A percentile compares a stretch with the other conserved stretches of the same genome.
Evolutionary conservation across 768 basidiomycete species (phyloP).

Genomic region (Pisolithus marmoratus): DNA sequence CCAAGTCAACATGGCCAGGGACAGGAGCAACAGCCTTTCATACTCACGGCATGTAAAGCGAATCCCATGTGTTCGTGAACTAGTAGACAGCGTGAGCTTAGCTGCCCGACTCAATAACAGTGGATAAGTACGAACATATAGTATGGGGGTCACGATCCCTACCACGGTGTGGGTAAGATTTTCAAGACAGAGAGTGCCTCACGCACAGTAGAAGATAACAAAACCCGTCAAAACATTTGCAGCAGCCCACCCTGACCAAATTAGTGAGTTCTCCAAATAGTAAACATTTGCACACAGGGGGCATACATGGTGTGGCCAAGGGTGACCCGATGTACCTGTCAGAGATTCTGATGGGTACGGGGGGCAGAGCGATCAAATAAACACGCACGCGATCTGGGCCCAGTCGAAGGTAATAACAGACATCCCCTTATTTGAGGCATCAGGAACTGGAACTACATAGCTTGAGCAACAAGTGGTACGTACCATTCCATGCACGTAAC

Average conservation of each 20-base stretch:
- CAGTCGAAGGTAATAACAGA: conserved; percentile 77
- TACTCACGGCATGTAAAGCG: conserved; percentile 53
- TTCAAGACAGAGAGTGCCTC: neutral
- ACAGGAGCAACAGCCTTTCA: neutral
- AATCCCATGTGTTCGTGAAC: conserved; percentile 62
- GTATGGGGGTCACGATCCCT: conserved; percentile 32
- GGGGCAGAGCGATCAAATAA: conserved; percentile 2
- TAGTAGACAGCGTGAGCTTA: conserved; percentile 5
- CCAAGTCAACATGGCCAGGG: neutral
- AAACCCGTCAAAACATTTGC: conserved; percentile 68
- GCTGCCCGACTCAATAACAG: conserved; percentile 23
- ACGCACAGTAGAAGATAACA: conserved; percentile 63
- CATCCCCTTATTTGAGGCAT: conserved; percentile 42
- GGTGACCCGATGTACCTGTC: conserved; percentile 37
- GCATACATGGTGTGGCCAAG: conserved; percentile 61
- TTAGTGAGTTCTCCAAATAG: neutral
- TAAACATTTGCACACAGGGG: too few relatives aligned
- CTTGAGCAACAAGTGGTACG: conserved; percentile 2
- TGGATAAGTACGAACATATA: conserved; percentile 44
- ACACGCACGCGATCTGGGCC: conserved; percentile 50
- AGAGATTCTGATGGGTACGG: neutral
- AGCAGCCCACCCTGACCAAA: conserved; percentile 57
- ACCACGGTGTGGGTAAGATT: neutral
- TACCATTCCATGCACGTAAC: conserved; percentile 42
- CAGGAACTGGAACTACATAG: neutral